Percentiles rank a stretch among this genome's conserved stretches.
Evolutionary conservation across 2,329 filamentous ascomycete genomes (phyloP).

Genomic region (Ophiocordyceps camponoti-rufipedis): DNA sequence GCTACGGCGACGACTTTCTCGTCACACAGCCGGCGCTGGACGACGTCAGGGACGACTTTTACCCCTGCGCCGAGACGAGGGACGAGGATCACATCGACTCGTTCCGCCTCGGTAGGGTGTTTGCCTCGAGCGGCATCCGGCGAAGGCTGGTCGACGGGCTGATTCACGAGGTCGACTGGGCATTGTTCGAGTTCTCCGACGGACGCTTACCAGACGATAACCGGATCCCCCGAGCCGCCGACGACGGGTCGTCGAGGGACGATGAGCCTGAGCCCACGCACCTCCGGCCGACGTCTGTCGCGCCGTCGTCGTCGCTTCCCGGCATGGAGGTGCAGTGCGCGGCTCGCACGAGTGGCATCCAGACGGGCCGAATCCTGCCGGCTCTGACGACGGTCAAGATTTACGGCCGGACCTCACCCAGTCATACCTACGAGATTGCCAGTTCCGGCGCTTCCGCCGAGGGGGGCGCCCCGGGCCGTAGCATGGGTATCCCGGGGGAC

Average conservation of each 20-base stretch:
- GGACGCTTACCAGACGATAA: slow-evolving; percentile 57
- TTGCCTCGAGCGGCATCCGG: slow-evolving; percentile 78
- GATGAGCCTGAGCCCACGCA: slow-evolving; percentile 11
- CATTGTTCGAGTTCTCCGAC: slow-evolving; percentile 62
- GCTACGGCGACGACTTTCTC: slow-evolving; percentile 57
- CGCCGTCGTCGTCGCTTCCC: slow-evolving; percentile 42
- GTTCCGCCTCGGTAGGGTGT: slow-evolving; percentile 65
- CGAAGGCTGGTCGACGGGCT: slow-evolving; percentile 54
- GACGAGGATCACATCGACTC: slow-evolving; percentile 71
- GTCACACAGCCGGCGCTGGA: slow-evolving; percentile 87
- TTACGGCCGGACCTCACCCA: slow-evolving; percentile 65
- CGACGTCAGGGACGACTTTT: slow-evolving; percentile 69
- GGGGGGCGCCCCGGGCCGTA: slow-evolving; percentile 4
- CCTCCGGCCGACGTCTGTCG: slow-evolving; percentile 38
- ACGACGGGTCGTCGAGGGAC: neutral
- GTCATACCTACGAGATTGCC: slow-evolving; percentile 36
- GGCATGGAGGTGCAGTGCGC: slow-evolving; percentile 72
- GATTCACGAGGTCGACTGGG: slow-evolving; percentile 90
- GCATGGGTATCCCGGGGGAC: slow-evolving; percentile 61
- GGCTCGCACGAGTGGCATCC: slow-evolving; percentile 70
- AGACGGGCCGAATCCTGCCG: slow-evolving; percentile 59
- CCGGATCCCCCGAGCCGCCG: slow-evolving; percentile 31
- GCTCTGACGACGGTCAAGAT: slow-evolving; percentile 75
- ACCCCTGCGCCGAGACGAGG: slow-evolving; percentile 49
- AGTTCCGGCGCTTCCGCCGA: neutral